A percentile compares a stretch with the other conserved stretches of the same genome.
These are phyloP conservation scores for Sporothrix variecibatus DNA, from an alignment of 2,329 filamentous ascomycete genomes.

Conservation along the genomic window DNA sequence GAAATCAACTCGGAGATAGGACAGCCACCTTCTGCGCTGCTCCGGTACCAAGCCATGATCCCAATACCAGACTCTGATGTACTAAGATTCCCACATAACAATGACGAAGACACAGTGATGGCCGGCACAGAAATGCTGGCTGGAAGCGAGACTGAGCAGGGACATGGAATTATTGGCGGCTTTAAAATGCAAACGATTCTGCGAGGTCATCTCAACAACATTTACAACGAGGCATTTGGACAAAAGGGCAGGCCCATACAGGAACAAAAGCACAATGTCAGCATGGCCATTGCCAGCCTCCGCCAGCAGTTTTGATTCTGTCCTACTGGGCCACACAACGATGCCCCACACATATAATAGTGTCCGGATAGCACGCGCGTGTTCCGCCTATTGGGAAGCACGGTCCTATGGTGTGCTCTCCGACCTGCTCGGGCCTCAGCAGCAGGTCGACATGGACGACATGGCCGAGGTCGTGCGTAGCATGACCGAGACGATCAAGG, in stretches of 20 bases:
- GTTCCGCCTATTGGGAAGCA: slow-evolving; percentile 28
- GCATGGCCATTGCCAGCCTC: slow-evolving; percentile 14
- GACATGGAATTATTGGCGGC: not conserved
- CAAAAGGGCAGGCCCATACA: not conserved
- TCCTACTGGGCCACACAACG: not conserved
- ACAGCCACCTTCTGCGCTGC: slow-evolving; percentile 21
- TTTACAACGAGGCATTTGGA: slow-evolving; percentile 21
- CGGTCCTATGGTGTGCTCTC: slow-evolving; percentile 20
- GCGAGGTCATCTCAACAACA: slow-evolving; percentile 22
- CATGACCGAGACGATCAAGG: slow-evolving; percentile 26
- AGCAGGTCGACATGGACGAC: slow-evolving; percentile 1
- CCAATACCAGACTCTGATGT: slow-evolving; percentile 24
- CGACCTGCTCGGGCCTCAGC: not conserved
- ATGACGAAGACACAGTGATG: not conserved
- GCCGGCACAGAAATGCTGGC: not conserved
- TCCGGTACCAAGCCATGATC: slow-evolving; percentile 25
- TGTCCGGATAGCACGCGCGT: slow-evolving; percentile 23
- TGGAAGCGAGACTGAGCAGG: not conserved
- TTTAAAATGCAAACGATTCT: slow-evolving; percentile 27
- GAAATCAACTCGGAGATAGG: slow-evolving; percentile 26
- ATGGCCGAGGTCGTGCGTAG: slow-evolving; percentile 22
- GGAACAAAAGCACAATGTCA: not conserved
- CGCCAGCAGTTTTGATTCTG: slow-evolving; percentile 22
- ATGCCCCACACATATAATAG: not conserved
- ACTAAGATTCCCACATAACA: not conserved